Base-by-base conservation (phyloP, 2,329 filamentous ascomycete genomes). In the Aspergillus sp. region DNA sequence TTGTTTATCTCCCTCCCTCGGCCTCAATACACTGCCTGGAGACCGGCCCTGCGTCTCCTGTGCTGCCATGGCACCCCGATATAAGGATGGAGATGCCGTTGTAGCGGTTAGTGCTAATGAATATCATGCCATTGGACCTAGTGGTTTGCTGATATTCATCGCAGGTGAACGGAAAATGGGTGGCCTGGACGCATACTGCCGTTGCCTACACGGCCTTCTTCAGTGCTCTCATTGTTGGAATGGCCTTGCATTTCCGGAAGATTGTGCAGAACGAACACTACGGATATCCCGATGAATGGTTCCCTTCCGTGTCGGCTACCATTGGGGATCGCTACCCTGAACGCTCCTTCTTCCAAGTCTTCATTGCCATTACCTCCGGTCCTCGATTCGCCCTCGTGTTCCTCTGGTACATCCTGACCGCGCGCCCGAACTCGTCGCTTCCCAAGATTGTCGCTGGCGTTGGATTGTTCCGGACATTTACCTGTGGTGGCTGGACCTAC, bases 261-360 rank as follows among this genome's bases (percentile, higher is more conserved):
- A 99, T 99, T 68, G 95, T 99, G 57, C 84, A 97, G 78, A 99
- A 99, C 78, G 92, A 99, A 78, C 90, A 93, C 80, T 96, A 92
- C 77, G 92, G 92, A 68, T 96, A 96, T 73, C 93, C 93, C 1
- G 83, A 96, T 67, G 93, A 97, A 82, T 97, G 93, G 93, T 96
- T 96, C 72, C 93, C 93, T 59, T 96, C 93, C 49, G 93, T 97
- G 22, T 97, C 94, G 31, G 89, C 95, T 46, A 98, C 95, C 39
- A 99, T 99, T 78, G 95, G 95, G 74, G 95, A 99, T 77, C 88
- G 93, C 66, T 98, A 97, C 72, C 95, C 95, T 55, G 95, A 99
- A 78, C 89, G 95, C 61, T 96, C 95, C 16, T 90, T 98, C 70
- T 99, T 99, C 77, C 94, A 96, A 86, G 77, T 99, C 66, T 97